Percentiles rank a stretch among this genome's conserved stretches.
Evolutionary conservation across 495 filamentous ascomycete species (phyloP).

Genomic region (Trichoderma virens): DNA sequence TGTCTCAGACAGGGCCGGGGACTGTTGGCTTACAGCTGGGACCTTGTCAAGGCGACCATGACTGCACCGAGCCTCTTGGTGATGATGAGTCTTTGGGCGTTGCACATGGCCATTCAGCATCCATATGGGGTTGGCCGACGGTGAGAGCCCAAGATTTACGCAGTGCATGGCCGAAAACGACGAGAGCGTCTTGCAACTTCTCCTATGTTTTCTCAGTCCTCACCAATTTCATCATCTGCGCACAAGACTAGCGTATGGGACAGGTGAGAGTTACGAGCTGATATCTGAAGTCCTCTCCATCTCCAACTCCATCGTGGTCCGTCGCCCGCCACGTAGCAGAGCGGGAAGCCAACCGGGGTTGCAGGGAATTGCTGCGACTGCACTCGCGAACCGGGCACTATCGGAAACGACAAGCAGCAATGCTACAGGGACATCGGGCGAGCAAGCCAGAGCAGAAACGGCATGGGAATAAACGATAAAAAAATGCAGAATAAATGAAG

Average conservation of each 20-base stretch:
- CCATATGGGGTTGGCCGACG: constrained; percentile 4
- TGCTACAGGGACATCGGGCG: neutral
- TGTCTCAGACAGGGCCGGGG: neutral
- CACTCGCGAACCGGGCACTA: constrained; percentile 1
- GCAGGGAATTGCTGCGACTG: neutral
- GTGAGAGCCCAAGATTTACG: constrained; percentile 3
- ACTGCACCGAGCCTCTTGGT: neutral
- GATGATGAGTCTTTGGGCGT: neutral
- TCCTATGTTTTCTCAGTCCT: neutral
- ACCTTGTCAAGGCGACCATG: neutral
- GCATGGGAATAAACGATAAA: neutral
- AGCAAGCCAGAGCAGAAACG: neutral
- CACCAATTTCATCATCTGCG: neutral
- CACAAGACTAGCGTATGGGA: neutral
- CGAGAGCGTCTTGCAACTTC: neutral
- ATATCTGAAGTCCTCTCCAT: neutral
- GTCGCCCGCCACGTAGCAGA: constrained; percentile 4
- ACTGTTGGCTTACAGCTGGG: neutral
- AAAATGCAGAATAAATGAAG: neutral
- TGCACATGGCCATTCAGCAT: neutral
- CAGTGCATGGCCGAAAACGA: neutral
- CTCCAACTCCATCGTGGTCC: neutral
- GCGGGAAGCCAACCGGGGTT: neutral
- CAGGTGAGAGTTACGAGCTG: neutral
- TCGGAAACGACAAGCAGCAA: constrained; percentile 1